Evolutionary conservation across 305 asterid genomes (phyloP), one percentile per base, ranked within the genome.

Genomic region (Striga hermonthica): DNA sequence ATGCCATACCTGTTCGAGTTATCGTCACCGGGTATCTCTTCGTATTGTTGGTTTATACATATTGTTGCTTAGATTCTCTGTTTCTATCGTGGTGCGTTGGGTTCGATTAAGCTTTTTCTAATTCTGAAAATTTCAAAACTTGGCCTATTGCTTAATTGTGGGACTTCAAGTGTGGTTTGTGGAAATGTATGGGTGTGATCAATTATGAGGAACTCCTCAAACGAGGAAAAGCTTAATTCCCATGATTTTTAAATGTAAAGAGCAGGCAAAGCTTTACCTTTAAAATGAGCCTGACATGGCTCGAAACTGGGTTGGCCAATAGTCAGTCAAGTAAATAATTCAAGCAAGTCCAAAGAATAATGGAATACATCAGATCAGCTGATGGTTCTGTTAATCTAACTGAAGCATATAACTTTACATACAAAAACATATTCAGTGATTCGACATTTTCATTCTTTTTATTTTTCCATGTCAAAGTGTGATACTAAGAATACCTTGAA

Each of bases 21-120:
- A 80, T 86, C 73, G 66, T 83, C 44, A 74, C 89, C 39, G 94
- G 96, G 98, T 88, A 86, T 64, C 28, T 66, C 52, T 45, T 56
- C 28, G 50, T 47, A 72, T 69, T 50, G 13, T 36, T 39, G 16
- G 41, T 61, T 57, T 60, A 6, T 43, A n/a, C n/a, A n/a, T 16
- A 53, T 57, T 35, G 57, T 63, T 41, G 43, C 44, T 55, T 47
- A 36, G 57, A 50, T 7, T 45, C 59, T 45, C 53, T 52, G 62
- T 13, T 4, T 22, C n/a, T 22, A 22, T 22, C 31, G 31, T 22
- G 31, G 31, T 22, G 31, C 2, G 31, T 22, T 22, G 31, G 31
- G 2, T 22, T 22, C 31, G 31, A 22, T 22, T 22, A 22, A 22
- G 31, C 31, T 22, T 22, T 22, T 22, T 22, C 31, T 22, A 22